Evolutionary conservation across 768 basidiomycete genomes (phyloP), one percentile per base, ranked within the genome.

Genomic region (Pisolithus albus): DNA sequence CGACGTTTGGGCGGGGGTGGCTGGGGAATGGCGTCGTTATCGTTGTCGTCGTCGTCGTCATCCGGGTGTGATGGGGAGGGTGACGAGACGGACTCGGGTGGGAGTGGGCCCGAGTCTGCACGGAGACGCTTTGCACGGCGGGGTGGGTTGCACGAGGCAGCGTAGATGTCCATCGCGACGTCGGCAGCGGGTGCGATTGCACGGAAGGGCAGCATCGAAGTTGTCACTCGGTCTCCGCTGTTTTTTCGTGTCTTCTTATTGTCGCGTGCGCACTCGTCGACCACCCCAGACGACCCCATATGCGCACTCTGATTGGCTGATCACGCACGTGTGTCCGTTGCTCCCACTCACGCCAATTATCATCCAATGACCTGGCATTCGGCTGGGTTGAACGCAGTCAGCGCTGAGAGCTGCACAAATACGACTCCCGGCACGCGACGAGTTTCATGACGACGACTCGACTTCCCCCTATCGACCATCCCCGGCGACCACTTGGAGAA

Each of bases 1-100:
- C 87, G 84, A 19, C 86, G 82, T 63, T 81, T 86, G 9, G 76
- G 69, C 10, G 68, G 64, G 0, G 64, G 57, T 7, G 59, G 44
- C 7, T 54, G 55, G 18, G 59, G 47, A 1, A 59, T 13, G 11
- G 34, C 34, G 13, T 34, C 52, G 24, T 55, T 52, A 46, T 60
- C 38, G 42, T 23, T 23, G 21, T 23, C 21, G 21, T 64, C 63
- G 51, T 71, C 69, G 46, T 63, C 60, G 8, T 64, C 66, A 8
- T 57, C 60, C 1, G 28, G 53, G 21, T 66, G 65, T 10, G 61
- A 62, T 19, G 47, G 49, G 9, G 52, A 56, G 32, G 57, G 54
- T 0, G 47, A 56, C 45, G 38, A 16, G 5, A 34, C 34, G 23
- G 48, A 49, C 53, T 23, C 21, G 37, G 26, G 42, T 48, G 37